These are phyloP conservation scores for Thalassiosira mediterranea DNA, from an alignment of 352 stramenopile species.

Conservation along the genomic window DNA sequence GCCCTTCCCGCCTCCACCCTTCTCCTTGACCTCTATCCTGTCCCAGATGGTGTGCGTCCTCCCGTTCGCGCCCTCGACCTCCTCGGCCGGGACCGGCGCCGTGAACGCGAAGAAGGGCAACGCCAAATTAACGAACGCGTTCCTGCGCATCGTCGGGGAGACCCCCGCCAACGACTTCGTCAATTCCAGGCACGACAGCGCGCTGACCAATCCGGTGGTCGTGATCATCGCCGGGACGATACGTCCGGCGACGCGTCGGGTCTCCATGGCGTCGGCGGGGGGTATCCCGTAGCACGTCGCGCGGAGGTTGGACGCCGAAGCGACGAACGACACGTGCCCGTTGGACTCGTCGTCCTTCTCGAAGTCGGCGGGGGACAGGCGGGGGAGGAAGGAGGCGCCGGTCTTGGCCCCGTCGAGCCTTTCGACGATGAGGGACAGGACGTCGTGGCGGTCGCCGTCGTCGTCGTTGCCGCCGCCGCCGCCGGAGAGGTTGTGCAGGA, in stretches of 20 bases:
- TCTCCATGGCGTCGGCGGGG: conserved; percentile 78
- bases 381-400: conserved; percentile 40
- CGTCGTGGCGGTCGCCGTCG: no score
- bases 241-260: conserved; percentile 70
- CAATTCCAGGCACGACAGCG: conserved; percentile 80
- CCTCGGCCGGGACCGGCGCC: conserved; percentile 68
- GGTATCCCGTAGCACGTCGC: conserved; percentile 80
- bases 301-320: conserved; percentile 77
- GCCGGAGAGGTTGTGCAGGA: conserved; percentile 34
- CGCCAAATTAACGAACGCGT: conserved; percentile 83
- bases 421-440: conserved; percentile 14
- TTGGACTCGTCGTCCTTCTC: conserved; percentile 85
- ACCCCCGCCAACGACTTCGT: conserved; percentile 69
- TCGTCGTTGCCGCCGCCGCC: conserved; percentile 14
- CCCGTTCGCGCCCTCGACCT: conserved; percentile 55
- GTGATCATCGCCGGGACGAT: conserved; percentile 85
- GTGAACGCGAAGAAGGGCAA: conserved; percentile 85
- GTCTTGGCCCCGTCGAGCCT: conserved; percentile 51
- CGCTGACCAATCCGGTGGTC: conserved; percentile 80
- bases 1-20: conserved; percentile 39
- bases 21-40: conserved; percentile 63
- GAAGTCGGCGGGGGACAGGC: conserved; percentile 65
- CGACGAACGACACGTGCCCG: conserved; percentile 80
- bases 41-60: conserved; percentile 78
- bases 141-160: conserved; percentile 65